These are phyloP conservation scores for Schizothecium vesticola DNA, from an alignment of 495 filamentous ascomycete genomes.

Conservation along the genomic window DNA sequence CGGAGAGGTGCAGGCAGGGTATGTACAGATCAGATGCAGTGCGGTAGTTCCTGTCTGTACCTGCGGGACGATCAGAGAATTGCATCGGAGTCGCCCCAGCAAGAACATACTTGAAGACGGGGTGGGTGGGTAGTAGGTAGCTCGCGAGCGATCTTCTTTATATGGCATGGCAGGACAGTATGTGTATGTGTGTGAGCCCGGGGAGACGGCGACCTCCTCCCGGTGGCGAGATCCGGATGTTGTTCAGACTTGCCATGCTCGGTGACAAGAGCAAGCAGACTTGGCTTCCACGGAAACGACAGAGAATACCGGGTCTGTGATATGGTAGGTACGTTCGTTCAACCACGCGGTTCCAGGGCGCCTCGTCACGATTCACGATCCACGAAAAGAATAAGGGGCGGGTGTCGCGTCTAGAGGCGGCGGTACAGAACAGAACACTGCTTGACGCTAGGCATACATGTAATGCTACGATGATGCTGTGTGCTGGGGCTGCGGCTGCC, in stretches of 20 bases:
- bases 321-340: no score
- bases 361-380: not conserved
- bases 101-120: no score
- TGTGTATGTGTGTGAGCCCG: not conserved
- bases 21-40: no score
- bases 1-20: not conserved
- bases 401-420: not conserved
- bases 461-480: not conserved
- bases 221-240: no score
- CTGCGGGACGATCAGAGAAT: not conserved
- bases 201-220: no score
- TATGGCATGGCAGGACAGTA: not conserved
- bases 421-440: not conserved
- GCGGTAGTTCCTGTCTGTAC: not conserved
- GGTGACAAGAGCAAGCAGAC: not conserved
- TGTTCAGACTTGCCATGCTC: no score
- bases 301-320: not conserved
- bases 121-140: no score
- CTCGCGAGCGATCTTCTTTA: not conserved
- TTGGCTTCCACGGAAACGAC: not conserved
- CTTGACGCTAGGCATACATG: not conserved
- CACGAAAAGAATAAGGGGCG: not conserved
- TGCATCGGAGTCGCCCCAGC: no score
- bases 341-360: no score
- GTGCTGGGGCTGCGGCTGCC: not conserved